Base-by-base conservation (phyloP, 148 eudicot species). In the Persicaria maculosa region DNA sequence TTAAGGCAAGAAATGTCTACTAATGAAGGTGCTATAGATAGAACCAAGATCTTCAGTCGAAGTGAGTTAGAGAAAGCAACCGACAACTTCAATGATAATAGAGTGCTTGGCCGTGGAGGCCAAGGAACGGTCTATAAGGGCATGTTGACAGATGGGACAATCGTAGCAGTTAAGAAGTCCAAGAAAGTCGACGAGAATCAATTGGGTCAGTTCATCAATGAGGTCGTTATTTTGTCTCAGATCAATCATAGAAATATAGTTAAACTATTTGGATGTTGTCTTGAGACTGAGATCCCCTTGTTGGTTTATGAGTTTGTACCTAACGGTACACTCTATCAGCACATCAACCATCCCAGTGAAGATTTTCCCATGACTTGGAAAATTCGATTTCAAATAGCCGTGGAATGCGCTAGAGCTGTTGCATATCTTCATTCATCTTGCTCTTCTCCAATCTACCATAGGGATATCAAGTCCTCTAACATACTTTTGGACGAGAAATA, bases 201-300 rank as follows among this genome's bases (percentile, higher is more conserved):
- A 31, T 64, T 64, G 69, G 10, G 5, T 12, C 69, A 64, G 46
- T 64, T 64, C 17, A 64, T 64, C 8, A 64, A 64, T 14, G 69
- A 64, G n/a, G 45, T 64, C 0, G 69, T 6, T 36, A 36, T 64
- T 64, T 7, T 64, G 10, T 64, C 69, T 14, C 69, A 64, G 12
- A 64, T 64, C 69, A 36, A 64, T 40, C 69, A 64, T 4, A 64
- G 69, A 45, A 64, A 64, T 6, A 8, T 64, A 7, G 44, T 64
- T 64, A 64, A 64, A 11, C 69, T 64, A 12, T 64, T 64, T 40
- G 69, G 69, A 7, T 64, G 69, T 64, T 64, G 69, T 25, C 69
- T 64, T 6, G 69, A 64, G 17, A 64, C 69, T 4, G 45, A 64
- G 17, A 45, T 40, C 5, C 69, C 69, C 0, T 31, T 64, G 9